Evolutionary conservation across 2,329 filamentous ascomycete species (phyloP).

Genomic region (Cladosporium oxysporum): DNA sequence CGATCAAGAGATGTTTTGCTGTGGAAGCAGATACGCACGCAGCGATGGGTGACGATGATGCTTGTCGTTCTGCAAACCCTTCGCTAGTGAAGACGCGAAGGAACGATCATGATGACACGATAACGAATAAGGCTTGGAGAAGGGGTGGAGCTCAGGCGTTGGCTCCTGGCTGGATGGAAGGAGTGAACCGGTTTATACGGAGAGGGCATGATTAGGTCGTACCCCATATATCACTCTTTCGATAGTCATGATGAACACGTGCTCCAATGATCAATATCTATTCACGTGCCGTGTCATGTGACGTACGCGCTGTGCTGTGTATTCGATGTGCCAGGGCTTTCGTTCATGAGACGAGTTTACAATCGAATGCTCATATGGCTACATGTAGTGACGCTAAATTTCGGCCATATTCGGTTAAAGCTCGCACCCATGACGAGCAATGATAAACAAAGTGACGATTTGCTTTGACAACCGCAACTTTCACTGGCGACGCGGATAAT

Average conservation of each 20-base stretch:
- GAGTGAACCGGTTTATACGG: background rate
- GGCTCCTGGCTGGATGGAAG: constrained; percentile 1
- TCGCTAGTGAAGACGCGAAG: constrained; percentile 1
- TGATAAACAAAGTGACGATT: constrained; percentile 4
- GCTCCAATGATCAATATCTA: background rate
- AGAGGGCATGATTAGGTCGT: constrained; percentile 5
- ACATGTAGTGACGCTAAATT: too few species aligned
- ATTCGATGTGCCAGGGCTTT: background rate
- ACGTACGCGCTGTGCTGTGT: background rate
- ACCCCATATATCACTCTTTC: constrained; percentile 7
- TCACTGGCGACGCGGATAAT: background rate
- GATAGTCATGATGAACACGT: constrained; percentile 7
- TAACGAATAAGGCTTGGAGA: background rate
- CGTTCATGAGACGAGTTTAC: too few species aligned
- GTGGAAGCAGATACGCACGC: background rate
- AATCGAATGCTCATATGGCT: too few species aligned
- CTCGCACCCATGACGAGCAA: background rate
- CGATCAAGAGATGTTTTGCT: background rate
- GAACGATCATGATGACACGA: background rate
- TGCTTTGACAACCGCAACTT: constrained; percentile 12
- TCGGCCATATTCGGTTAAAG: background rate
- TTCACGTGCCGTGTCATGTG: background rate
- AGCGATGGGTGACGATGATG: background rate
- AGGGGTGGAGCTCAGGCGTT: constrained; percentile 4
- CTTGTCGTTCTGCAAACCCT: background rate